These are phyloP conservation scores for Saturnispora halmiae DNA, from an alignment of 805 yeast species.

Conservation along the genomic window DNA sequence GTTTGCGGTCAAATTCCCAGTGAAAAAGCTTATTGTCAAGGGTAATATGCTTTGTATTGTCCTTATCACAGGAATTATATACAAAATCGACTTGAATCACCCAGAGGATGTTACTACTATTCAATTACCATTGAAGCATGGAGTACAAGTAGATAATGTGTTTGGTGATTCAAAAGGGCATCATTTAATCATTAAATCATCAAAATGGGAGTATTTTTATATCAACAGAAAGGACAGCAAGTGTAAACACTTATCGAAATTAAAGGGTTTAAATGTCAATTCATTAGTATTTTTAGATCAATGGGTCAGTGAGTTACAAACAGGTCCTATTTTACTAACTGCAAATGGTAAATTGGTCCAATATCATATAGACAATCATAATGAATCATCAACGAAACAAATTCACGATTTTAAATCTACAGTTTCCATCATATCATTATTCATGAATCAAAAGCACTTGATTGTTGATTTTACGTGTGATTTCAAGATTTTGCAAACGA, in stretches of 20 bases:
- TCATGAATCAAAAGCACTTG: not conserved
- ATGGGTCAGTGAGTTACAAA: conserved; percentile 22
- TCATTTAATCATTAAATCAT: conserved; percentile 43
- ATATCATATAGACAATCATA: conserved; percentile 35
- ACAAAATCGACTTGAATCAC: conserved; percentile 54
- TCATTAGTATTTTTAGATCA: conserved; percentile 32
- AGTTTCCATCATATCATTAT: not conserved
- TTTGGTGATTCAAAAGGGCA: conserved; percentile 45
- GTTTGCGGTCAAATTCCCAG: conserved; percentile 26
- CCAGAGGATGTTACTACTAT: conserved; percentile 49
- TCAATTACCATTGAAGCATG: conserved; percentile 23
- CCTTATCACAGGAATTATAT: conserved; percentile 42
- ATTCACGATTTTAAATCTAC: not conserved
- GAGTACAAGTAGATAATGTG: conserved; percentile 25
- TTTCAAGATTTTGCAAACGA: conserved; percentile 6
- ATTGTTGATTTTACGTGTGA: not conserved
- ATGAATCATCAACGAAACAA: conserved; percentile 32
- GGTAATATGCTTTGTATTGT: conserved; percentile 50
- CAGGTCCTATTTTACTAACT: conserved; percentile 43
- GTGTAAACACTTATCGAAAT: conserved; percentile 36
- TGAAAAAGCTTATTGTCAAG: conserved; percentile 44
- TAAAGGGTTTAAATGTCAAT: conserved; percentile 38
- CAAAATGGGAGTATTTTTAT: conserved; percentile 39
- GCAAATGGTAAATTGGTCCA: conserved; percentile 45
- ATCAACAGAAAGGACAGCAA: conserved; percentile 33